Evolutionary conservation across 2,329 filamentous ascomycete species (phyloP).

Genomic region (Colletotrichum neosansevieriae): DNA sequence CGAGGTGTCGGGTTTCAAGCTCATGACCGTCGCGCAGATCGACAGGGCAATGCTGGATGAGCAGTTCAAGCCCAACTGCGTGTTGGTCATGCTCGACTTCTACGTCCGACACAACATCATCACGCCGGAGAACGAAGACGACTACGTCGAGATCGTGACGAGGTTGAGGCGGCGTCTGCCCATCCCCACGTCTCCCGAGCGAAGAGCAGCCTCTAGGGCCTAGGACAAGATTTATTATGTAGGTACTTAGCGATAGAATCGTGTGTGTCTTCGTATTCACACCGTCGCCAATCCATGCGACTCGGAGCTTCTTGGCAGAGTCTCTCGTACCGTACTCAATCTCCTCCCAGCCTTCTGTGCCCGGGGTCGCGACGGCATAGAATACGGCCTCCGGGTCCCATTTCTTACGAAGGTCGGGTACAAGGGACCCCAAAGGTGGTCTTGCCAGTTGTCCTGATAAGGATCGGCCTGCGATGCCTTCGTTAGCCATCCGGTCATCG

Average conservation of each 20-base stretch:
- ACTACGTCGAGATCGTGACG: conserved; percentile 76
- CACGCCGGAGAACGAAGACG: conserved; percentile 76
- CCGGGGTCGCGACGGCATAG: conserved; percentile 57
- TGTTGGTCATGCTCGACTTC: conserved; percentile 83
- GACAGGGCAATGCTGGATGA: conserved; percentile 70
- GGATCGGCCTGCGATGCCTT: background rate
- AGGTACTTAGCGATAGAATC: background rate
- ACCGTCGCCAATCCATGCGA: no score
- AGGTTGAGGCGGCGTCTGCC: conserved; percentile 60
- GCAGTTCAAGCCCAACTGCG: conserved; percentile 89
- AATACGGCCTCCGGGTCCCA: conserved; percentile 44
- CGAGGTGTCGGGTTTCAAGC: conserved; percentile 81
- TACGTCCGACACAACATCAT: conserved; percentile 81
- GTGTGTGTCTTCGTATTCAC: no score
- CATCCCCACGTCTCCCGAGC: conserved; percentile 46
- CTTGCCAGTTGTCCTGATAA: background rate
- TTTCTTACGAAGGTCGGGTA: conserved; percentile 51
- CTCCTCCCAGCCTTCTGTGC: conserved; percentile 58
- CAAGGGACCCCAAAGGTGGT: conserved; percentile 53
- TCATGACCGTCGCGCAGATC: conserved; percentile 73
- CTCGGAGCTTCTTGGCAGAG: conserved; percentile 50
- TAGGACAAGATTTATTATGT: fast-evolving
- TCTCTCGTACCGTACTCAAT: conserved; percentile 53
- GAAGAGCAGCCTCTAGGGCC: no score
- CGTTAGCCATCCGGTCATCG: background rate